Conservation (phyloP, 306 rosid species). For the Delonix regia region DNA sequence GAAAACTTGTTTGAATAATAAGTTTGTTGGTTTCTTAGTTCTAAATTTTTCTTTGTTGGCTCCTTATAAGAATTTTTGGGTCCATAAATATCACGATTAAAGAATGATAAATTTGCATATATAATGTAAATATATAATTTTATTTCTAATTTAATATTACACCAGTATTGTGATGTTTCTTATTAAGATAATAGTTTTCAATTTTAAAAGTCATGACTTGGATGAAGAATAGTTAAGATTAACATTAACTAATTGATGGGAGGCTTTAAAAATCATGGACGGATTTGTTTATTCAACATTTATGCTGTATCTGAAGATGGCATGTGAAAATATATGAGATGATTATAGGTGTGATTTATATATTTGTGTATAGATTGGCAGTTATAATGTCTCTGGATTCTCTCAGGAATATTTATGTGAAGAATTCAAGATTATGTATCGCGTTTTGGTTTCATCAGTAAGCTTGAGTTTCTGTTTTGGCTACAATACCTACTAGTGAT, state of each 20-base stretch:
- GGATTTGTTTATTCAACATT: neutral
- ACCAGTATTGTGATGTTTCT: neutral
- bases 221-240: neutral
- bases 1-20: neutral
- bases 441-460: conserved; percentile 6
- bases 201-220: neutral
- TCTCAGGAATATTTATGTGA: neutral
- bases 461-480: neutral
- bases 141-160: neutral
- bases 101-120: neutral
- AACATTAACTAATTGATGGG: neutral
- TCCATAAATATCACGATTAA: neutral
- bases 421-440: neutral
- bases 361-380: neutral
- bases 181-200: neutral
- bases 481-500: conserved; percentile 3
- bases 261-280: neutral
- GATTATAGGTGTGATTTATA: neutral
- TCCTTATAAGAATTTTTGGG: neutral
- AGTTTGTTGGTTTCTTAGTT: no score
- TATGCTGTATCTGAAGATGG: neutral
- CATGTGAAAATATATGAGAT: neutral
- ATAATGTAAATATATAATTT: neutral
- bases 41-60: no score
- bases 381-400: neutral